Base-by-base conservation (phyloP, 345 rosid genomes). In the Hevea brasiliensis region DNA sequence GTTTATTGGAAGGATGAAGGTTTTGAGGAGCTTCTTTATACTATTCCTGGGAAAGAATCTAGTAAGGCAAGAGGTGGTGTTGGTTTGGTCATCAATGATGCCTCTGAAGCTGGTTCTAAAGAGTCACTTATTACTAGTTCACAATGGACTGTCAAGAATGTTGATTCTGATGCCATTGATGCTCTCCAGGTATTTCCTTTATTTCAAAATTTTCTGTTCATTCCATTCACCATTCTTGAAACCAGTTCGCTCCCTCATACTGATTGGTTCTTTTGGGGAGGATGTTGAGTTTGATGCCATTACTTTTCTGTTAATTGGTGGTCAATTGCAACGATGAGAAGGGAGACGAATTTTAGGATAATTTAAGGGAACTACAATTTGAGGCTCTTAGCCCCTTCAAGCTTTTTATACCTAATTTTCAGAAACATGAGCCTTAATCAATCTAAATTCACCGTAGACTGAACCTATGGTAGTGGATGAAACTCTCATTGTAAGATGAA, bases 1-100 rank as follows among this genome's bases (percentile, higher is more conserved):
- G 93, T 90, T 8, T 81, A 75, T 45, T 94, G 97, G 97, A 88
- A 86, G 79, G 97, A 92, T 37, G 95, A 90, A 3, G 97, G 95
- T 0, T 87, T 85, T 50, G 85, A 90, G 75, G 97, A 94, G 83
- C 61, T 94, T 42, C 97, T 94, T 53, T 84, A 83, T 66, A 94
- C 93, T 0, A 72, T 90, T 71, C 91, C 87, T 17, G 81, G 77
- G 27, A 51, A 55, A 9, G 86, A 78, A 15, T 44, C 84, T 26
- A 35, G 68, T 29, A 70, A 61, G 41, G 59, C 81, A 72, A 89
- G 74, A 83, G 93, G 97, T 61, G 97, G 95, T 56, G 81, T 90
- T 70, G 97, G 97, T 68, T 75, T 89, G 77, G 89, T 90, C 64
- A 74, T 94, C 54, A 85, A 89, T 65, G 92, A 84, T 66, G 74